A percentile compares a stretch with the other conserved stretches of the same genome.
phyloP scores from a whole-genome alignment of 1,284 basidiomycete species.

The Trichosporon sp. region DNA sequence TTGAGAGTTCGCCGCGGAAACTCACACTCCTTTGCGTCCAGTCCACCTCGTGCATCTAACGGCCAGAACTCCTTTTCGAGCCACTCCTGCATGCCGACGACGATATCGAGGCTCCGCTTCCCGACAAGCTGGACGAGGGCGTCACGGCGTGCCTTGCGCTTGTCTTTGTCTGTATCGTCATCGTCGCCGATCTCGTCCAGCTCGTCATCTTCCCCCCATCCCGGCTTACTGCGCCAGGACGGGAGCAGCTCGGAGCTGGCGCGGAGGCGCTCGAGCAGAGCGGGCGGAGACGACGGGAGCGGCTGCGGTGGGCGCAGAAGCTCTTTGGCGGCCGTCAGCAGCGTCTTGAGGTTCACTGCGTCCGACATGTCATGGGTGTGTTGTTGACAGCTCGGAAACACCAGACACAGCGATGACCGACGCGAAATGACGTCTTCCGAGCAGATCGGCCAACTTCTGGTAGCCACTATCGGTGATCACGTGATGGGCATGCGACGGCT shows the following conservation, averaged over 20 bases:
- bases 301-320: constrained; percentile 35
- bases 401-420: too few species aligned
- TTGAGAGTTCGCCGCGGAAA: neutral
- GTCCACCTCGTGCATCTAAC: constrained; percentile 19
- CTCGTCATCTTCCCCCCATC: constrained; percentile 16
- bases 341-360: constrained; percentile 17
- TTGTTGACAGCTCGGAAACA: neutral
- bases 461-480: neutral
- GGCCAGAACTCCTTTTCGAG: constrained; percentile 39
- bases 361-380: neutral
- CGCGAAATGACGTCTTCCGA: neutral
- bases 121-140: constrained; percentile 9
- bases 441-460: neutral
- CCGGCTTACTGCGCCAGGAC: constrained; percentile 18
- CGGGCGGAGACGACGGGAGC: constrained; percentile 28
- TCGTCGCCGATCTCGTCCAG: constrained; percentile 15
- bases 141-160: constrained; percentile 7
- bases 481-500: neutral
- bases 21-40: constrained; percentile 32
- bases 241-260: constrained; percentile 23
- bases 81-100: constrained; percentile 27
- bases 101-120: constrained; percentile 30
- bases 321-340: constrained; percentile 25
- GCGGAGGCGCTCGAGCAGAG: constrained; percentile 24
- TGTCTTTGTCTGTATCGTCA: neutral